A percentile compares a stretch with the other conserved stretches of the same genome.
Conservation (phyloP, 768 basidiomycete species). For the Dendrothele bispora region DNA sequence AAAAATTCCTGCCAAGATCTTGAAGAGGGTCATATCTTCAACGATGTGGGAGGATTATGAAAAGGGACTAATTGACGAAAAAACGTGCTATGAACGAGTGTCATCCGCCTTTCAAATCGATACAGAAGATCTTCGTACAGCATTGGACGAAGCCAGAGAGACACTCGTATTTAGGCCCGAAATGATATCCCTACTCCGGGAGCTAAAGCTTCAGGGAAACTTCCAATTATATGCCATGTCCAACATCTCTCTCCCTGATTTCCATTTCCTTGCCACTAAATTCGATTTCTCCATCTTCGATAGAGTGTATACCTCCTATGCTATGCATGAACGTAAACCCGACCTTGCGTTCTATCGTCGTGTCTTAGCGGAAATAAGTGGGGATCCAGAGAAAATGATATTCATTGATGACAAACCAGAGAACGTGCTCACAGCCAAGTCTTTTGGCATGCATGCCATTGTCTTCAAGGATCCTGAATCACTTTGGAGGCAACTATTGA, state of each 20-base stretch:
- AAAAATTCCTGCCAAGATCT: constrained; percentile 35
- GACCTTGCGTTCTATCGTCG: constrained; percentile 51
- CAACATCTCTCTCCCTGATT: constrained; percentile 59
- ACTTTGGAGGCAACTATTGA: constrained; percentile 45
- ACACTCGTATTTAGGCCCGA: constrained; percentile 43
- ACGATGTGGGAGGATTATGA: constrained; percentile 57
- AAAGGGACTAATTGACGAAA: constrained; percentile 43
- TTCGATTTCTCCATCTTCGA: constrained; percentile 50
- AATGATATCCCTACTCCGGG: constrained; percentile 43
- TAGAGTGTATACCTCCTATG: constrained; percentile 51
- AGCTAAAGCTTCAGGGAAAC: constrained; percentile 36
- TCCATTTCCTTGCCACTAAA: constrained; percentile 41
- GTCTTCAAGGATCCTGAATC: constrained; percentile 41
- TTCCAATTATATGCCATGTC: constrained; percentile 55
- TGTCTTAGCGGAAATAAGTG: constrained; percentile 42
- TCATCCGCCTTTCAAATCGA: constrained; percentile 37
- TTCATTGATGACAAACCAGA: constrained; percentile 63
- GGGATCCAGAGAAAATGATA: constrained; percentile 45
- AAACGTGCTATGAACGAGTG: constrained; percentile 42
- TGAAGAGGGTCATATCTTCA: constrained; percentile 41
- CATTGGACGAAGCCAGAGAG: constrained; percentile 47
- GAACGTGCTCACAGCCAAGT: constrained; percentile 56
- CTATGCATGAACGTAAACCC: constrained; percentile 53
- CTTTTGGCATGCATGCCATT: constrained; percentile 54
- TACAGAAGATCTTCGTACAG: constrained; percentile 38